These are phyloP conservation scores for Golubevia sp. DNA, from an alignment of 1,284 basidiomycete species.

Conservation along the genomic window DNA sequence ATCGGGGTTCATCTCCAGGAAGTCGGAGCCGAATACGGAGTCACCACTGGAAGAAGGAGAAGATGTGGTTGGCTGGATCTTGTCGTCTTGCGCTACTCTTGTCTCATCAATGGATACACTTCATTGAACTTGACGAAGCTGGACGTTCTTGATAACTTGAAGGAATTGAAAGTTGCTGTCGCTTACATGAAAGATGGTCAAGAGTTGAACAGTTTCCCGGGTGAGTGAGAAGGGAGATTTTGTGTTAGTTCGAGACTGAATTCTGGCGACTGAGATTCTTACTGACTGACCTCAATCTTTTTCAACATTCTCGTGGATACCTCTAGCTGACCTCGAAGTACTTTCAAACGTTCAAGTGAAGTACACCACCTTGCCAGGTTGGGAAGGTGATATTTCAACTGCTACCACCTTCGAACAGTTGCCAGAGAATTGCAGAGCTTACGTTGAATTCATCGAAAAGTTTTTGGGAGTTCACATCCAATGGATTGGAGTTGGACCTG, in stretches of 20 bases:
- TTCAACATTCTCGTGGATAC: not conserved
- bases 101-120: constrained; percentile 94
- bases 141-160: constrained; percentile 83
- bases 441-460: constrained; percentile 85
- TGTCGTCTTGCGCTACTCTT: constrained; percentile 90
- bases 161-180: constrained; percentile 86
- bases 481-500: constrained; percentile 90
- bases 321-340: constrained; percentile 78
- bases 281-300: constrained; percentile 14
- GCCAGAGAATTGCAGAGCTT: constrained; percentile 82
- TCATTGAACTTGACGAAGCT: constrained; percentile 92
- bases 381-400: constrained; percentile 79
- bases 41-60: constrained; percentile 86
- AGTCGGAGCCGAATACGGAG: constrained; percentile 88
- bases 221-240: constrained; percentile 66
- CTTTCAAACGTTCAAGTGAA: constrained; percentile 81
- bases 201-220: constrained; percentile 84
- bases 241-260: too few relatives aligned
- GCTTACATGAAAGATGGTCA: constrained; percentile 80
- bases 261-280: too few relatives aligned
- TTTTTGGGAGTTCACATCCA: constrained; percentile 79
- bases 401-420: constrained; percentile 75
- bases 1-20: constrained; percentile 88
- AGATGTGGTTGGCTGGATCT: constrained; percentile 98
- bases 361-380: constrained; percentile 90